These are phyloP conservation scores for Botrytis galanthina DNA, from an alignment of 2,329 filamentous ascomycete genomes.

Conservation along the genomic window DNA sequence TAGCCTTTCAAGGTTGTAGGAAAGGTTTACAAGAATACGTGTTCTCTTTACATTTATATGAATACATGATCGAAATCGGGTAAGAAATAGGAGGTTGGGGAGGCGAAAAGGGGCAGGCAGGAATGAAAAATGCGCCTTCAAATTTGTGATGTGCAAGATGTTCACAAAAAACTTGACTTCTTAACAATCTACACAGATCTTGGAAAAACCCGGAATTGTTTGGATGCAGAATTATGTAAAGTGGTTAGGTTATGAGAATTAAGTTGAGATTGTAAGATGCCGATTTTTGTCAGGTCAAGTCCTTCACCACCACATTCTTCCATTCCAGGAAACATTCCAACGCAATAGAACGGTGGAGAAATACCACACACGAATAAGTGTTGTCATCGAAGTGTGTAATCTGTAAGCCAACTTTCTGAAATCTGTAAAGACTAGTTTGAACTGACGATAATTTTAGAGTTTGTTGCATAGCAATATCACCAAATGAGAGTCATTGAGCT, in stretches of 20 bases:
- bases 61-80: not conserved
- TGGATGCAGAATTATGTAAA: not conserved
- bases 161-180: not conserved
- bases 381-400: not conserved
- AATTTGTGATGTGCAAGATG: not conserved
- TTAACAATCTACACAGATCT: not conserved
- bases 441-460: too few relatives aligned
- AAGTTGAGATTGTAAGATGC: not conserved
- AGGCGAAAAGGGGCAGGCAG: not conserved
- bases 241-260: not conserved
- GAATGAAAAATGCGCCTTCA: not conserved
- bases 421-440: not conserved
- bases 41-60: not conserved
- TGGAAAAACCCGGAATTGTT: not conserved
- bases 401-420: accelerated
- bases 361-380: accelerated
- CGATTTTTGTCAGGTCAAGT: not conserved
- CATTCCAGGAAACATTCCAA: not conserved
- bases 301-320: not conserved
- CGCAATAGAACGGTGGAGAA: not conserved
- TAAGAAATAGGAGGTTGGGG: not conserved
- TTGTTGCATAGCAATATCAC: too few relatives aligned
- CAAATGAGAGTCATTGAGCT: too few relatives aligned
- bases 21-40: not conserved
- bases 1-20: not conserved